Conservation (phyloP, 345 rosid genomes). For the Cardamine chenopodiifolia region DNA sequence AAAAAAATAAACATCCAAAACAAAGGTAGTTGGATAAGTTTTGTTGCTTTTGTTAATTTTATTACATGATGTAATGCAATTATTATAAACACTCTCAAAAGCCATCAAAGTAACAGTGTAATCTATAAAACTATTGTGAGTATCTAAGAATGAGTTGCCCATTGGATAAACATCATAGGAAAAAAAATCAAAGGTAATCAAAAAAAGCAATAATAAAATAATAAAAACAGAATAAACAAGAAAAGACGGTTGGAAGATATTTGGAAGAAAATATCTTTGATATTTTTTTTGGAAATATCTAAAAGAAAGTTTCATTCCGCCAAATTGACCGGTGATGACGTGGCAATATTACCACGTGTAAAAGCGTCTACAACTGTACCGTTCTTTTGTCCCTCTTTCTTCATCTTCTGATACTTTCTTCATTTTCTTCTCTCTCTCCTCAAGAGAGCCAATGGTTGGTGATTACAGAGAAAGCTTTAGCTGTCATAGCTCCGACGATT, state of each 20-base stretch:
- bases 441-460: slow-evolving; percentile 32
- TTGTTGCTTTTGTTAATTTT: background rate
- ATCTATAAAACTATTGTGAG: background rate
- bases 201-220: background rate
- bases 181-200: background rate
- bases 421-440: slow-evolving; percentile 4
- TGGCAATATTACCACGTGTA: slow-evolving; percentile 68
- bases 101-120: background rate
- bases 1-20: too few relatives aligned
- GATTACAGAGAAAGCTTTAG: slow-evolving; percentile 40
- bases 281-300: slow-evolving; percentile 34
- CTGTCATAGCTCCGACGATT: slow-evolving; percentile 39
- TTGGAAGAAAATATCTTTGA: slow-evolving; percentile 37
- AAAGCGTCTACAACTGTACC: slow-evolving; percentile 66
- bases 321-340: slow-evolving; percentile 45
- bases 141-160: background rate
- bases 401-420: background rate
- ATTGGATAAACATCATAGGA: background rate
- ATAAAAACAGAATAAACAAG: background rate
- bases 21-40: too few relatives aligned
- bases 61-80: background rate
- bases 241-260: slow-evolving; percentile 36
- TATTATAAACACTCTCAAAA: background rate
- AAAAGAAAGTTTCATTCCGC: slow-evolving; percentile 9
- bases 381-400: slow-evolving; percentile 35